Conservation (phyloP, 225 moss, liverwort and hornwort species). For the Pseudoscleropodium purum region DNA sequence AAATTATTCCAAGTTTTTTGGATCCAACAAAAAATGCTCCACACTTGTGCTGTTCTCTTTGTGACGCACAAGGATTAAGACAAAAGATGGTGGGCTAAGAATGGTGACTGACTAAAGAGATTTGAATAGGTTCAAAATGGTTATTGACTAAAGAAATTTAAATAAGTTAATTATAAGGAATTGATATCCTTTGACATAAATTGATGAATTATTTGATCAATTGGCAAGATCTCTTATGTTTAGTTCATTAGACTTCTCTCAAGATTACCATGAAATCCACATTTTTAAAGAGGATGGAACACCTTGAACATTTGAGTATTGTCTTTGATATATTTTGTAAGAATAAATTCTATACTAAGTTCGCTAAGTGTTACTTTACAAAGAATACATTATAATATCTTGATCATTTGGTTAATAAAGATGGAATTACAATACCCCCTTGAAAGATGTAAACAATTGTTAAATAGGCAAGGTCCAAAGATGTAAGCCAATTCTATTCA, state of each 20-base stretch:
- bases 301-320: not conserved
- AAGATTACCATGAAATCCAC: not conserved
- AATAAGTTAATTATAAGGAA: not conserved
- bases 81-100: not conserved
- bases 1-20: too few species aligned
- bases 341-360: not conserved
- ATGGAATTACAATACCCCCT: not conserved
- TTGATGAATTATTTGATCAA: not conserved
- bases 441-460: not conserved
- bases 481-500: not conserved
- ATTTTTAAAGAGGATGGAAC: not conserved
- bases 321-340: not conserved
- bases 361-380: not conserved
- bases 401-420: not conserved
- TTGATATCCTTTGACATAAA: not conserved
- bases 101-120: not conserved
- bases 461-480: not conserved
- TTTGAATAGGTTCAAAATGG: not conserved
- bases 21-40: too few species aligned
- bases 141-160: not conserved
- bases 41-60: too few species aligned
- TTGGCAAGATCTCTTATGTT: not conserved
- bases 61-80: too few species aligned
- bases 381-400: not conserved
- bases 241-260: not conserved